Evolutionary conservation across 2,329 filamentous ascomycete species (phyloP).

Genomic region (Aspergillus sp.): DNA sequence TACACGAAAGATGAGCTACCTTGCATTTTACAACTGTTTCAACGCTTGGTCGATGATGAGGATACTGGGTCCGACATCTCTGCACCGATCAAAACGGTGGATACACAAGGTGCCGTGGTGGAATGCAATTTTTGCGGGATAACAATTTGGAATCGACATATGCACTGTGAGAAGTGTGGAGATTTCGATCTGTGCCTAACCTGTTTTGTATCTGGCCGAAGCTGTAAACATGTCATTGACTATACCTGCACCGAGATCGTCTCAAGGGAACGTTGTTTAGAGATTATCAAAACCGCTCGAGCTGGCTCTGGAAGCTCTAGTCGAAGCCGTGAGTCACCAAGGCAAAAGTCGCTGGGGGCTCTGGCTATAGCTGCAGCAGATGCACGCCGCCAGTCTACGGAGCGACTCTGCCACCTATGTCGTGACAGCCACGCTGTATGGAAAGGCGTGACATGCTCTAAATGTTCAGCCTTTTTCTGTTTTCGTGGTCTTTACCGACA

Average conservation of each 20-base stretch:
- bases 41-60: slow-evolving; percentile 28
- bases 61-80: slow-evolving; percentile 16
- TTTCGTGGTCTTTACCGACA: slow-evolving; percentile 32
- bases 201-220: slow-evolving; percentile 31
- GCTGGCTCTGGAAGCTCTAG: too few species aligned
- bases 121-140: slow-evolving; percentile 33
- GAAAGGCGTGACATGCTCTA: slow-evolving; percentile 29
- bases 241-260: slow-evolving; percentile 31
- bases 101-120: slow-evolving; percentile 26
- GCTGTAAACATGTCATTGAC: slow-evolving; percentile 25
- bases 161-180: slow-evolving; percentile 31
- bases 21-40: slow-evolving; percentile 24
- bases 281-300: slow-evolving; percentile 5
- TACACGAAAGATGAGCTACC: slow-evolving; percentile 15
- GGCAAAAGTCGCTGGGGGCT: slow-evolving; percentile 9
- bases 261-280: slow-evolving; percentile 20
- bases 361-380: slow-evolving; percentile 19
- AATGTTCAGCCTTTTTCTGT: slow-evolving; percentile 32
- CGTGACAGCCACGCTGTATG: slow-evolving; percentile 30
- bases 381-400: slow-evolving; percentile 16
- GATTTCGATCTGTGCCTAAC: slow-evolving; percentile 33
- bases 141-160: slow-evolving; percentile 35
- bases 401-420: slow-evolving; percentile 31
- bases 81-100: slow-evolving; percentile 20
- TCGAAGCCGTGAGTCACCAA: too few species aligned